Evolutionary conservation across 352 stramenopile species (phyloP).

Genomic region (Phytophthora palmivora): DNA sequence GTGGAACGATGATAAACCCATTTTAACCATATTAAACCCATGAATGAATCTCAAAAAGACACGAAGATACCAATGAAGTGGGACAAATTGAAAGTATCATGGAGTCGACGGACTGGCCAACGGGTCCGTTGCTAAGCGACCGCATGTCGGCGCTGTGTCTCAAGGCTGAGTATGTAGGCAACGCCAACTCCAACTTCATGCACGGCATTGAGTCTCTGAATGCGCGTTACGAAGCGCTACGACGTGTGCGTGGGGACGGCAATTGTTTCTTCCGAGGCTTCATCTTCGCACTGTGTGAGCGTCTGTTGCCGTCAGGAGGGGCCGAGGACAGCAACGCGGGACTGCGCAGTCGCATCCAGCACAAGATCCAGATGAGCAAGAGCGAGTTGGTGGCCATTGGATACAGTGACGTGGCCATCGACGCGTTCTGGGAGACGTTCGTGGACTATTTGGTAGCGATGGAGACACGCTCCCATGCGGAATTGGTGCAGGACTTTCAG

Average conservation of each 20-base stretch:
- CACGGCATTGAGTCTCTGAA: constrained; percentile 71
- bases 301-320: constrained; percentile 52
- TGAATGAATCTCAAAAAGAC: background rate
- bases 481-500: constrained; percentile 84
- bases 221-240: constrained; percentile 73
- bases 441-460: constrained; percentile 89
- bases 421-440: constrained; percentile 94
- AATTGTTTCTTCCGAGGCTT: constrained; percentile 94
- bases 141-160: constrained; percentile 63
- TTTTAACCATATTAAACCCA: too few relatives aligned
- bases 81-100: background rate
- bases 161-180: constrained; percentile 76
- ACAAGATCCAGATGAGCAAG: constrained; percentile 76
- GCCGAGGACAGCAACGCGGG: constrained; percentile 26
- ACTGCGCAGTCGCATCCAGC: constrained; percentile 53
- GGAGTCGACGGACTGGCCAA: constrained; percentile 14
- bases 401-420: constrained; percentile 93
- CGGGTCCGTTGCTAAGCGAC: constrained; percentile 58
- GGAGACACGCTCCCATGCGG: constrained; percentile 72
- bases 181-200: constrained; percentile 79
- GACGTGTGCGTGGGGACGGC: constrained; percentile 88
- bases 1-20: background rate
- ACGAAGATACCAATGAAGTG: too few relatives aligned
- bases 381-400: constrained; percentile 78
- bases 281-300: constrained; percentile 90